Conservation (phyloP, 2,329 filamentous ascomycete genomes). For the Pyricularia pennisetigena region DNA sequence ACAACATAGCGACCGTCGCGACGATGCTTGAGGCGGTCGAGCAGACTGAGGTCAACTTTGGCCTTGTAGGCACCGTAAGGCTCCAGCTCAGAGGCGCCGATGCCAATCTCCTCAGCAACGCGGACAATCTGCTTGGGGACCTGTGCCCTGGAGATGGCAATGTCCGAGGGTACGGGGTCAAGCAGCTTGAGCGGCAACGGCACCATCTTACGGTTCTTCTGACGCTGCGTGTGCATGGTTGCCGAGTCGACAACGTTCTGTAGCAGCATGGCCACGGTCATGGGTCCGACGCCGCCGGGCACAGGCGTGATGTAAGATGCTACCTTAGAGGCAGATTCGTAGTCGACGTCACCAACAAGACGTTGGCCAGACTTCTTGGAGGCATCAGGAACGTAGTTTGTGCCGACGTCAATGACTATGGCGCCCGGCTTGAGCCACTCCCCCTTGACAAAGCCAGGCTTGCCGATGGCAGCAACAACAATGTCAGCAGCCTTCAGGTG, state of each 20-base stretch:
- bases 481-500: constrained; percentile 81
- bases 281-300: constrained; percentile 91
- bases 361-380: constrained; percentile 88
- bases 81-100: constrained; percentile 81
- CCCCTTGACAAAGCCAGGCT: constrained; percentile 80
- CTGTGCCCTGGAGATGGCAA: constrained; percentile 81
- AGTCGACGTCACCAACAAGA: constrained; percentile 93
- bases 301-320: constrained; percentile 93
- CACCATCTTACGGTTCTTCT: constrained; percentile 69
- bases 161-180: constrained; percentile 86
- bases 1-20: constrained; percentile 85
- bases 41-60: constrained; percentile 76
- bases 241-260: constrained; percentile 91
- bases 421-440: constrained; percentile 91
- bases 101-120: constrained; percentile 78
- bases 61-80: constrained; percentile 94
- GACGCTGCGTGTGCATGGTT: constrained; percentile 68
- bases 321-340: constrained; percentile 70
- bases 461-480: constrained; percentile 83
- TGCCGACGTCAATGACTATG: constrained; percentile 97
- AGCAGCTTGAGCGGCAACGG: constrained; percentile 76
- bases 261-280: constrained; percentile 97
- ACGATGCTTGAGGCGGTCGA: constrained; percentile 80
- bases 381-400: constrained; percentile 84
- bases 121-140: constrained; percentile 84